phyloP scores from a whole-genome alignment of 257 asterid genomes.

The Lycium ferocissimum region DNA sequence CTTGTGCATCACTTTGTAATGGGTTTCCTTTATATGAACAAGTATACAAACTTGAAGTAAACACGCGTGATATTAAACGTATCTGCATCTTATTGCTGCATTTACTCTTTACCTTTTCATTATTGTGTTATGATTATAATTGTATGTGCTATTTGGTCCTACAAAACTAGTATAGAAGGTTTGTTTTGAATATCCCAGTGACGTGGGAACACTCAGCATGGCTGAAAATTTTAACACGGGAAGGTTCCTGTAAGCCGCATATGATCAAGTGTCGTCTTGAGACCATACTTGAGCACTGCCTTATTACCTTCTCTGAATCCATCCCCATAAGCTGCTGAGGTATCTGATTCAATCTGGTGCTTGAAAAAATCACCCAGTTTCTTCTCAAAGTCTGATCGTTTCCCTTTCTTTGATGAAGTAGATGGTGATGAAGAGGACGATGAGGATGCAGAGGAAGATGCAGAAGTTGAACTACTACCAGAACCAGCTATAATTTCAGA shows the following conservation, averaged over 20 bases:
- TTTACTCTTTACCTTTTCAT: constrained; percentile 31
- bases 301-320: constrained; percentile 84
- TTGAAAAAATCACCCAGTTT: constrained; percentile 81
- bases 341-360: constrained; percentile 83
- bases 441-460: constrained; percentile 63
- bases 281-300: constrained; percentile 75
- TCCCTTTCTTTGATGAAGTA: constrained; percentile 85
- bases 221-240: constrained; percentile 48
- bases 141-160: constrained; percentile 29
- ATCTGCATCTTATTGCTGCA: not conserved
- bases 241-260: constrained; percentile 77
- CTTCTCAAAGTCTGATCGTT: constrained; percentile 80
- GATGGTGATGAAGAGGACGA: constrained; percentile 46
- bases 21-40: not conserved
- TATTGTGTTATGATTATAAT: not conserved
- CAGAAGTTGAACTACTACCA: constrained; percentile 53
- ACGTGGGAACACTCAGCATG: constrained; percentile 1
- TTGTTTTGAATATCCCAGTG: not conserved
- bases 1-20: not conserved
- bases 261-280: constrained; percentile 87
- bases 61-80: too few species aligned
- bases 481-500: constrained; percentile 78
- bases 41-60: not conserved
- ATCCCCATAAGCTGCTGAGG: constrained; percentile 88
- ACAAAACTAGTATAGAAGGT: constrained; percentile 32